Conservation (phyloP, 1,284 basidiomycete genomes). For the Trichosporon asahii region DNA sequence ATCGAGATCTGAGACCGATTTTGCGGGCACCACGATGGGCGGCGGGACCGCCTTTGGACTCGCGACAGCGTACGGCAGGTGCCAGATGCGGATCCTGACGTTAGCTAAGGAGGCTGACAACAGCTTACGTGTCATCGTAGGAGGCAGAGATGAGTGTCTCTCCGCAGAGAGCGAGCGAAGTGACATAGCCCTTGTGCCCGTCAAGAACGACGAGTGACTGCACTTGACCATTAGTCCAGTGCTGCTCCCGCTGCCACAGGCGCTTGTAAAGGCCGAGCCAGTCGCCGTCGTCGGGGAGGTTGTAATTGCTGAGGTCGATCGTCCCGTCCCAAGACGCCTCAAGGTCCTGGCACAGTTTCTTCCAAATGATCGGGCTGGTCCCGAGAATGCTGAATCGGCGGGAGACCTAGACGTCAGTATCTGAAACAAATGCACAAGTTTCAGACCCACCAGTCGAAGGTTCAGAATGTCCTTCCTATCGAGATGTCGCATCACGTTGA, state of each 20-base stretch:
- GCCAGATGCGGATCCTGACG: constrained; percentile 76
- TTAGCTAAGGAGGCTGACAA: neutral
- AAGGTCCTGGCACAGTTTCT: constrained; percentile 39
- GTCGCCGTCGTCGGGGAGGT: constrained; percentile 60
- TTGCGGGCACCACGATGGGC: constrained; percentile 55
- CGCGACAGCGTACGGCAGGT: constrained; percentile 64
- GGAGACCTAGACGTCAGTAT: constrained; percentile 59
- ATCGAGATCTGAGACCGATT: constrained; percentile 84
- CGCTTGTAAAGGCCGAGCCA: constrained; percentile 79
- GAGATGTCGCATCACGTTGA: constrained; percentile 65
- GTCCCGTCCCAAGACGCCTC: constrained; percentile 32
- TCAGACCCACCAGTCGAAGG: constrained; percentile 51
- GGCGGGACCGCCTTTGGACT: constrained; percentile 16
- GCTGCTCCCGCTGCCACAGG: constrained; percentile 78
- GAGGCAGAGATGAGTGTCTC: constrained; percentile 72
- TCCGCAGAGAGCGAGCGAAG: constrained; percentile 71
- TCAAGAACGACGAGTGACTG: constrained; percentile 72
- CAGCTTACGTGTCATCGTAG: constrained; percentile 65
- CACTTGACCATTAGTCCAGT: constrained; percentile 64
- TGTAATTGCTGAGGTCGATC: constrained; percentile 23
- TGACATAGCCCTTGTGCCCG: constrained; percentile 85
- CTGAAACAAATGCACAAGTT: neutral
- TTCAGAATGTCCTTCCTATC: constrained; percentile 64
- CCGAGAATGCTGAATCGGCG: constrained; percentile 69
- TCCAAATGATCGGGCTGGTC: constrained; percentile 71